A percentile compares a stretch with the other conserved stretches of the same genome.
These are phyloP conservation scores for Eimeria mitis DNA, from an alignment of 169 alveolate genomes.

Conservation along the genomic window DNA sequence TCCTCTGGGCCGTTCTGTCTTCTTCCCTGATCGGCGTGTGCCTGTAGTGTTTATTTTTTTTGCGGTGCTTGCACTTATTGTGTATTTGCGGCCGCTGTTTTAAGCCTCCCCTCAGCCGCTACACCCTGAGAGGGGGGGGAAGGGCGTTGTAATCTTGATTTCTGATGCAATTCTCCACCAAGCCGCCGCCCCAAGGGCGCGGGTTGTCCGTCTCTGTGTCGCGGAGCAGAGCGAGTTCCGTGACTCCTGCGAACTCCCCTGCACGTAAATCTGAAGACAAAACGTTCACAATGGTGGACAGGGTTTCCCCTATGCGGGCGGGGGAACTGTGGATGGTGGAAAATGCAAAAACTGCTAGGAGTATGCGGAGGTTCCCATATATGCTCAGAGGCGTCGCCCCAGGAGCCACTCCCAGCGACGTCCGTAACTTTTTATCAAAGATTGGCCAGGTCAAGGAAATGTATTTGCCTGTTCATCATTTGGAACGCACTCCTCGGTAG, in stretches of 20 bases:
- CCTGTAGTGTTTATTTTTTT: not conserved
- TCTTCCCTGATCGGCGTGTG: not conserved
- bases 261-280: conserved; percentile 13
- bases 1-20: not conserved
- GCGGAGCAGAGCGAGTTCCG: conserved; percentile 74
- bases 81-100: not conserved
- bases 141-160: not conserved
- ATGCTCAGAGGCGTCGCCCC: conserved; percentile 58
- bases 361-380: conserved; percentile 61
- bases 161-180: conserved; percentile 65
- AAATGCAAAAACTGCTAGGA: conserved; percentile 41
- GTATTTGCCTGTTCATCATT: conserved; percentile 69
- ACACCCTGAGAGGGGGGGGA: not conserved
- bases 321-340: conserved; percentile 71
- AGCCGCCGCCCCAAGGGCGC: conserved; percentile 74
- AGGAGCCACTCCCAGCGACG: conserved; percentile 68
- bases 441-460: conserved; percentile 72
- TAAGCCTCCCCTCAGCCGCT: not conserved
- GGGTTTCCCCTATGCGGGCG: conserved; percentile 69
- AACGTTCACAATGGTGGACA: conserved; percentile 31
- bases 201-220: conserved; percentile 68
- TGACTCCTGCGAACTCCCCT: conserved; percentile 41
- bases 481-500: conserved; percentile 59
- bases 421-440: conserved; percentile 41
- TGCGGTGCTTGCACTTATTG: not conserved